Conservation (phyloP, 1,284 basidiomycete genomes). For the Boletus semigastroideus region DNA sequence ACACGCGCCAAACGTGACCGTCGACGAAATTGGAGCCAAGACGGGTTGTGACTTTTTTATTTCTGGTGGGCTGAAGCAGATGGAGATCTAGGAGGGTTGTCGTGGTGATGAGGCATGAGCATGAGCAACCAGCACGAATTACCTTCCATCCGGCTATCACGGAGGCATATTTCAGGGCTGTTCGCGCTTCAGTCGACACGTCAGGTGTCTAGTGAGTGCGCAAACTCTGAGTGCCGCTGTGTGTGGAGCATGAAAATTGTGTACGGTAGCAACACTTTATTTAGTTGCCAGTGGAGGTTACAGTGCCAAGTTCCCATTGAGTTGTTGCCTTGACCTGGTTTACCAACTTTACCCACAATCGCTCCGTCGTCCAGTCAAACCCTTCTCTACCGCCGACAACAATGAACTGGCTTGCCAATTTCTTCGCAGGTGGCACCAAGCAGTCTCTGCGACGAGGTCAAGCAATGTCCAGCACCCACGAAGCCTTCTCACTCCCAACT, state of each 20-base stretch:
- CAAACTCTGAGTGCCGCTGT: constrained; percentile 9
- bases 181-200: constrained; percentile 1
- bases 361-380: neutral
- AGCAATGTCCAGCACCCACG: constrained; percentile 68
- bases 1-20: constrained; percentile 73
- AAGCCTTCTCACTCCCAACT: constrained; percentile 76
- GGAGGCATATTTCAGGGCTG: neutral
- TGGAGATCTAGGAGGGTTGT: constrained; percentile 19
- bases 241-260: constrained; percentile 23
- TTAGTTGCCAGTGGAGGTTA: too few species aligned
- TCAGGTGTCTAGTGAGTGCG: constrained; percentile 7
- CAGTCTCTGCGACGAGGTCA: constrained; percentile 54
- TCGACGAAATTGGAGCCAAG: constrained; percentile 82
- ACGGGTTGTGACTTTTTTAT: constrained; percentile 77
- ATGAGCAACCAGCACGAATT: neutral
- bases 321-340: constrained; percentile 16
- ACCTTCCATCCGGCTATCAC: neutral
- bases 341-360: neutral
- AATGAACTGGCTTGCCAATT: constrained; percentile 72
- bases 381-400: constrained; percentile 15
- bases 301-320: neutral
- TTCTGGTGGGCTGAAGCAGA: constrained; percentile 41
- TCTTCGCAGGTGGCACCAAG: constrained; percentile 53
- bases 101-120: constrained; percentile 5
- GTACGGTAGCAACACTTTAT: constrained; percentile 7